Evolutionary conservation across 179 eudicot genomes (phyloP), one percentile per base, ranked within the genome.

Genomic region (Drosera spatulata): DNA sequence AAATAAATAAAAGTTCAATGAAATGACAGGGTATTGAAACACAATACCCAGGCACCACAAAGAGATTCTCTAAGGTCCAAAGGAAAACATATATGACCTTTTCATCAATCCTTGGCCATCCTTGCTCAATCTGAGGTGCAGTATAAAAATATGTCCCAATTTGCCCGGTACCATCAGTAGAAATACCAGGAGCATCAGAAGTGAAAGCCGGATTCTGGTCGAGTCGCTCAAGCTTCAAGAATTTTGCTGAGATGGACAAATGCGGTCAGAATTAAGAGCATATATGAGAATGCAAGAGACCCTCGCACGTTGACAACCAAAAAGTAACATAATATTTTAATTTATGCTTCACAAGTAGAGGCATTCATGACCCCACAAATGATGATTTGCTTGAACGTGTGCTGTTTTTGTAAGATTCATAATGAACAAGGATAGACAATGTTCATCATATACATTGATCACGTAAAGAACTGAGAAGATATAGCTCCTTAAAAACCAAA

Each of bases 81-180:
- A 41, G 41, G 5, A 41, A 41, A 39, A 56, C 59, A 11, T 41
- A 59, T 40, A 40, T 52, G 47, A 91, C 98, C 89, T 90, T 90
- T 70, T 93, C 97, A 72, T 93, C 85, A 62, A 93, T 90, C 78
- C 86, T 89, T 37, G 97, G 91, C 99, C 97, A 89, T 50, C 94
- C 91, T 75, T 89, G 95, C 79, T 93, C 97, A 73, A 93, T 89
- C 80, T 90, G 95, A 55, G 99, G 99, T 42, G 99, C 97, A 69
- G 97, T 93, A 60, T 93, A 93, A 69, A 89, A 90, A 70, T 90
- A 89, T 15, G 97, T 93, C 53, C 97, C 99, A 69, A 93, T 76
- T 76, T 83, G 93, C 47, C 97, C 95, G 15, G 97, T 93, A 62
- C 97, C 78, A 79, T 93, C 99, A 49, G 76, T 42, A 53, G 99